phyloP scores from a whole-genome alignment of 2,329 filamentous ascomycete species.

The Trichoderma endophyticum region DNA sequence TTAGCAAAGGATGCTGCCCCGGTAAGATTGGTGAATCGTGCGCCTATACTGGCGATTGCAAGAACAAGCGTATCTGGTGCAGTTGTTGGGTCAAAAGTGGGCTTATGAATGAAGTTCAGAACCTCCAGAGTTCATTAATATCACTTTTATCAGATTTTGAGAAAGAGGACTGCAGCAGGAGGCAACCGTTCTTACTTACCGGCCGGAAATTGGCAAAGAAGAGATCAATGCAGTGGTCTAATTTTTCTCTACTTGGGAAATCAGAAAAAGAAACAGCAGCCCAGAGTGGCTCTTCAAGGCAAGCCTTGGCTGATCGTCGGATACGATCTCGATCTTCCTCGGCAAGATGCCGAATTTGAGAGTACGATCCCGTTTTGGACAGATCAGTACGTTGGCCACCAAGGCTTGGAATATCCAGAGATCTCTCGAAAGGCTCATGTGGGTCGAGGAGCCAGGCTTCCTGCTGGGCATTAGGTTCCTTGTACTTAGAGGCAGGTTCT shows the following conservation, averaged over 20 bases:
- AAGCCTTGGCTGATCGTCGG: background rate
- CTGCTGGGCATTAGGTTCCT: background rate
- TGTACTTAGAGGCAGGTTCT: background rate
- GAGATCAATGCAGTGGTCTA: background rate
- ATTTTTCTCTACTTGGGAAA: background rate
- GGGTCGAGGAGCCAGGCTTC: background rate
- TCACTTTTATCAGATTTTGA: background rate
- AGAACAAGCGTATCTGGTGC: background rate
- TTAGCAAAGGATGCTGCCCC: background rate
- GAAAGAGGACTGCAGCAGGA: too few relatives aligned
- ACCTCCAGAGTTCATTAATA: background rate
- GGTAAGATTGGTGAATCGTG: background rate
- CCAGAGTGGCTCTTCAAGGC: background rate
- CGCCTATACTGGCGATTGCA: background rate
- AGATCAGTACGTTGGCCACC: background rate
- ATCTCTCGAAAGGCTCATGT: background rate
- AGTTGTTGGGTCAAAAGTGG: background rate
- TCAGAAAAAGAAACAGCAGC: background rate
- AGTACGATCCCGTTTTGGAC: background rate
- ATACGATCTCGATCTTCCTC: background rate
- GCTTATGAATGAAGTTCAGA: background rate
- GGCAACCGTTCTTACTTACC: background rate
- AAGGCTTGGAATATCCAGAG: background rate
- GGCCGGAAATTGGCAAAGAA: background rate
- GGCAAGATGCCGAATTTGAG: background rate